A percentile compares a stretch with the other conserved stretches of the same genome.
Conservation (phyloP, 495 filamentous ascomycete species). For the Hapsidospora chrysogenum region DNA sequence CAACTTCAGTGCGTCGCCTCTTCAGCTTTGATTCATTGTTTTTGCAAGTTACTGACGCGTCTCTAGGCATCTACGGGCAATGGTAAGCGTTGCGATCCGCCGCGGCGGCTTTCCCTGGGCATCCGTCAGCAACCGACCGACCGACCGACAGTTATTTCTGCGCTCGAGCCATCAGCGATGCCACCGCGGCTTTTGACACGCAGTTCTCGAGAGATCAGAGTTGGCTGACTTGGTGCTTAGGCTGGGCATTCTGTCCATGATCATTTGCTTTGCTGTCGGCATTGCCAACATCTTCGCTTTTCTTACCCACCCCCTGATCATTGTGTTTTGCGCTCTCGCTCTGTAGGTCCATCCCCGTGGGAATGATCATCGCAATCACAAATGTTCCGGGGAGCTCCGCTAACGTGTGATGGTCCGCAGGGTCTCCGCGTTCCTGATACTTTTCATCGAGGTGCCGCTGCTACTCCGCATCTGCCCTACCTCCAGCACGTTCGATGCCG, state of each 20-base stretch:
- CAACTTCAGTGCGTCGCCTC: slow-evolving; percentile 82
- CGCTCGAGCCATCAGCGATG: too few relatives aligned
- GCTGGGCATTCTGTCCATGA: slow-evolving; percentile 85
- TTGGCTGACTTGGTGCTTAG: too few relatives aligned
- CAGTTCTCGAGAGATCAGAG: too few relatives aligned
- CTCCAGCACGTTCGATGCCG: slow-evolving; percentile 69
- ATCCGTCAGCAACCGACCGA: too few relatives aligned
- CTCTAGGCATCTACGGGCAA: slow-evolving; percentile 94
- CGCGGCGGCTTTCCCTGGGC: too few relatives aligned
- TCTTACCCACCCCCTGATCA: slow-evolving; percentile 41
- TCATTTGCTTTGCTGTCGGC: slow-evolving; percentile 88
- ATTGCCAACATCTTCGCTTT: slow-evolving; percentile 73
- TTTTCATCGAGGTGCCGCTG: slow-evolving; percentile 95
- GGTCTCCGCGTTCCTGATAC: slow-evolving; percentile 61
- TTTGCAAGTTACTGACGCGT: neutral
- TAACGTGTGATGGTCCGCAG: too few relatives aligned
- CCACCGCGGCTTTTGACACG: too few relatives aligned
- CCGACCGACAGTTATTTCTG: neutral
- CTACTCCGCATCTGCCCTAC: slow-evolving; percentile 97
- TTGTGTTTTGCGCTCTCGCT: slow-evolving; percentile 70
- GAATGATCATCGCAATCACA: too few relatives aligned
- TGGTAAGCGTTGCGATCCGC: slow-evolving; percentile 50
- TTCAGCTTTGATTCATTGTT: too few relatives aligned
- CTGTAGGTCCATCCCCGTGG: slow-evolving; percentile 45
- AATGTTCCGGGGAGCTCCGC: too few relatives aligned